Evolutionary conservation across 805 yeast genomes (phyloP).

Genomic region (Barnettozyma californica): DNA sequence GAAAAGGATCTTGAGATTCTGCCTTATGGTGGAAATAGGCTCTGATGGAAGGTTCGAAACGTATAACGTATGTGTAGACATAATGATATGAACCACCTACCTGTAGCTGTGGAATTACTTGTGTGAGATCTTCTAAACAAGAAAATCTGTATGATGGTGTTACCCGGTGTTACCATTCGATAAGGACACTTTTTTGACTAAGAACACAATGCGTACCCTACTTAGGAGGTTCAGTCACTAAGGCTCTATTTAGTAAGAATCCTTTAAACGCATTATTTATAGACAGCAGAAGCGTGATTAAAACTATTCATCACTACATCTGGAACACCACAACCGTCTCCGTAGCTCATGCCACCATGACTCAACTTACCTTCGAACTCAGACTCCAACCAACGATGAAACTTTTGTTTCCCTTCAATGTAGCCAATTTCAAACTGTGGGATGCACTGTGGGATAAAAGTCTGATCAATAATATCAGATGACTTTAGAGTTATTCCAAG

Average conservation of each 20-base stretch:
- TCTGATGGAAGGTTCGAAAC: constrained; percentile 10
- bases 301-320: constrained; percentile 71
- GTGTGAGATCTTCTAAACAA: too few species aligned
- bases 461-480: constrained; percentile 22
- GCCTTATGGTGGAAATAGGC: constrained; percentile 37
- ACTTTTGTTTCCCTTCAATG: constrained; percentile 34
- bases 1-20: constrained; percentile 52
- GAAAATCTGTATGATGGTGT: too few species aligned
- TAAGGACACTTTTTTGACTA: too few species aligned
- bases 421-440: constrained; percentile 82
- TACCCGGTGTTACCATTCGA: too few species aligned
- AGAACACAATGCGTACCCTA: too few species aligned
- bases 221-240: too few species aligned
- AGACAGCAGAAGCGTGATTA: constrained; percentile 39
- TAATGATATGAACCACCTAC: not conserved
- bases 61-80: constrained; percentile 6
- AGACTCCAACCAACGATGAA: constrained; percentile 28
- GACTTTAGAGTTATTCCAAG: constrained; percentile 31
- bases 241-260: too few species aligned
- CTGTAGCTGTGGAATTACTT: not conserved
- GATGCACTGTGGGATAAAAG: constrained; percentile 53
- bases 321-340: constrained; percentile 83
- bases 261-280: constrained; percentile 3
- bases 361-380: constrained; percentile 40
- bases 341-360: constrained; percentile 76